Evolutionary conservation across 148 eudicot genomes (phyloP), one percentile per base, ranked within the genome.

Genomic region (Rhododendron kiyosumense): DNA sequence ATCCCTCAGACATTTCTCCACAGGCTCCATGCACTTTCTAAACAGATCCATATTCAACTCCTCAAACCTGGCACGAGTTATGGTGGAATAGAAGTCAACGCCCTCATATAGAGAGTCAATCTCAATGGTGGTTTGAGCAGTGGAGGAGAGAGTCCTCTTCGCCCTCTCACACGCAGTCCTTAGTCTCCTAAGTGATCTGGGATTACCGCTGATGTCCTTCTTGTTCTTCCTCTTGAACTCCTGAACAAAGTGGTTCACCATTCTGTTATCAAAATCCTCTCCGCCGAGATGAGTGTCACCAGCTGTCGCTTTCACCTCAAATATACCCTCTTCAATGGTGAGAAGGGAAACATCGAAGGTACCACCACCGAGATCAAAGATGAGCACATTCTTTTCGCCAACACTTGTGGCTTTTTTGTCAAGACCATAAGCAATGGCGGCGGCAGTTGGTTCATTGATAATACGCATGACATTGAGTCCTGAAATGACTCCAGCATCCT

Each of bases 321-420:
- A 82, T 26, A 82, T 82, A n/a, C 84, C 84, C 48, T 82, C 84
- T 61, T 82, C 84, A 82, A 82, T 82, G 84, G 84, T 82, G 28
- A 82, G 73, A 36, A 82, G 84, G 28, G 84, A 82, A 24, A 82
- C 84, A 82, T 82, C 84, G 10, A 82, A 82, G 8, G 84, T 82
- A 18, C 84, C 81, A 43, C 81, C 81, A 0, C 81, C 81, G 4
- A 78, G 81, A 43, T 78, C 81, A 78, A 78, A 78, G 81, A 78
- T 78, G 11, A 78, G 81, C 28, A 78, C 81, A 38, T 78, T 78
- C 51, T 78, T 78, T 38, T 78, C 81, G 1, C 81, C 81, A n/a
- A 46, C 54, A 17, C 81, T 78, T 13, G 54, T 78, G 15, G 81
- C 81, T 45, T 78, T 78, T 48, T 78, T 78, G 81, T 78, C 81